These are phyloP conservation scores for Aspergillus wentii DNA, from an alignment of 495 filamentous ascomycete genomes.

Conservation along the genomic window DNA sequence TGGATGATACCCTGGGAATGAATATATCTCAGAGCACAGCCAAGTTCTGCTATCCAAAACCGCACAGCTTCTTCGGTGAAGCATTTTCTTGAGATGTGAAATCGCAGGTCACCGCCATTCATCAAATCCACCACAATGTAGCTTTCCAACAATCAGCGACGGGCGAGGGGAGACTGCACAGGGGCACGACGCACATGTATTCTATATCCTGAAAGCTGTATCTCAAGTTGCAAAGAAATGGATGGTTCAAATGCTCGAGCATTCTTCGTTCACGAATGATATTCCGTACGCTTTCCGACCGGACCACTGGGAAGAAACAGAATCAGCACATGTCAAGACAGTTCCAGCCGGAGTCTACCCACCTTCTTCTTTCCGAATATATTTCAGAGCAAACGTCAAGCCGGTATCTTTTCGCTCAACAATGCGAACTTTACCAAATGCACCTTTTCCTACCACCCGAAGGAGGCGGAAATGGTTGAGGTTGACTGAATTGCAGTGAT, in stretches of 20 bases:
- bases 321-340: not conserved
- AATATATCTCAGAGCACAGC: slow-evolving; percentile 87
- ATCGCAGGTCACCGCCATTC: slow-evolving; percentile 95
- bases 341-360: too few relatives aligned
- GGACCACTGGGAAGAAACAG: slow-evolving; percentile 65
- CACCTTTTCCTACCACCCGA: slow-evolving; percentile 93
- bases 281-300: slow-evolving; percentile 94
- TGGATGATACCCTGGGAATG: slow-evolving; percentile 92
- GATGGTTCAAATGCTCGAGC: slow-evolving; percentile 96
- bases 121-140: slow-evolving; percentile 98
- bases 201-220: slow-evolving; percentile 99
- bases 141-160: slow-evolving; percentile 43
- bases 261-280: slow-evolving; percentile 96
- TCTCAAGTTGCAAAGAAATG: slow-evolving; percentile 96
- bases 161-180: not conserved
- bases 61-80: slow-evolving; percentile 96
- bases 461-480: slow-evolving; percentile 95
- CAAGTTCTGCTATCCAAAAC: slow-evolving; percentile 94
- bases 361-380: slow-evolving; percentile 99
- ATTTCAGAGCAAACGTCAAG: slow-evolving; percentile 92
- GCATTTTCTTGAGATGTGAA: slow-evolving; percentile 96
- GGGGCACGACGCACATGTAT: slow-evolving; percentile 70
- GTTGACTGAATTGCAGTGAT: slow-evolving; percentile 58
- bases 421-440: slow-evolving; percentile 97
- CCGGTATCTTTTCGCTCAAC: slow-evolving; percentile 96